Evolutionary conservation across 371 early-diverging fungal genomes (phyloP).

Genomic region (Smittium mucronatum): DNA sequence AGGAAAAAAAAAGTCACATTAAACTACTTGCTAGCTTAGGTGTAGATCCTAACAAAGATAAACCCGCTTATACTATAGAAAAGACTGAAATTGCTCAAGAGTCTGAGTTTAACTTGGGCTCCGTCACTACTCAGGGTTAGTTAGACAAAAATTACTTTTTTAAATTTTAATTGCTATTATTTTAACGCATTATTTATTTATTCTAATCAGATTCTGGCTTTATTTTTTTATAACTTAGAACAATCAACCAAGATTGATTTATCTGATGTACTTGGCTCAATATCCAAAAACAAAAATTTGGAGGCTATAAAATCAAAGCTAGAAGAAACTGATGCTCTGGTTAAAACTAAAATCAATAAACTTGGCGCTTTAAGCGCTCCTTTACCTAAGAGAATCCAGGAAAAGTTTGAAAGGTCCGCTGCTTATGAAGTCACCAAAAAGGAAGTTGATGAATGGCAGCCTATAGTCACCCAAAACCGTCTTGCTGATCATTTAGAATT

Average conservation of each 20-base stretch:
- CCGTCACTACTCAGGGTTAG: too few relatives aligned
- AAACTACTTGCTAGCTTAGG: slow-evolving; percentile 2
- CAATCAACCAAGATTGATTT: not conserved
- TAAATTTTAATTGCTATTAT: not conserved
- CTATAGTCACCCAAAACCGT: slow-evolving; percentile 66
- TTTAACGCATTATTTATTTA: slow-evolving; percentile 6
- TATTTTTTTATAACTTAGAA: not conserved
- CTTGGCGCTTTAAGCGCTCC: slow-evolving; percentile 61
- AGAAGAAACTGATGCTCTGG: not conserved
- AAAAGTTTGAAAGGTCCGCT: slow-evolving; percentile 66
- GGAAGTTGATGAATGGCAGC: slow-evolving; percentile 71
- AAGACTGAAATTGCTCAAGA: not conserved
- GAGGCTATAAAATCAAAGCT: not conserved
- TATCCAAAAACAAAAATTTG: slow-evolving; percentile 42
- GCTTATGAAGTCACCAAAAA: slow-evolving; percentile 69
- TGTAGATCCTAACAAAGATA: not conserved
- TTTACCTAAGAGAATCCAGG: slow-evolving; percentile 64
- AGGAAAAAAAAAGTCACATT: slow-evolving; percentile 26
- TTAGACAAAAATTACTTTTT: not conserved
- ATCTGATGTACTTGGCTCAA: slow-evolving; percentile 41
- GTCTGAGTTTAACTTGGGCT: slow-evolving; percentile 10
- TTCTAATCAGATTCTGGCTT: slow-evolving; percentile 39
- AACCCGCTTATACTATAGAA: not conserved
- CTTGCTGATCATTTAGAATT: slow-evolving; percentile 74
- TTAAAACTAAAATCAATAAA: slow-evolving; percentile 2